Base-by-base conservation (phyloP, 257 asterid genomes). In the Nicotiana tabacum region DNA sequence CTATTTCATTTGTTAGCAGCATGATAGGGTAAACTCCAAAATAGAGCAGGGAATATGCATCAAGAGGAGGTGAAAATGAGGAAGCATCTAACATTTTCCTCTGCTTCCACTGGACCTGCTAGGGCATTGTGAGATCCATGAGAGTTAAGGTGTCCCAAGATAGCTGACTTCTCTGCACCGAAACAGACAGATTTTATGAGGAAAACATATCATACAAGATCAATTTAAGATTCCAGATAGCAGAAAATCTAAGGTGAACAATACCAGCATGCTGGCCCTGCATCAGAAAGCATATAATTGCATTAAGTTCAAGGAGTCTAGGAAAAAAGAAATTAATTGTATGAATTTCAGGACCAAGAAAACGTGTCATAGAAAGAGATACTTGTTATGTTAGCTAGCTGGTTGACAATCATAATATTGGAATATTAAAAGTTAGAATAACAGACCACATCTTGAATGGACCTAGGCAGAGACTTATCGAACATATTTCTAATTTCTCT, bases 261-360 rank as follows among this genome's bases (percentile, higher is more conserved):
- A 11, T 70, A 43, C 78, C 78, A 21, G 92, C 72, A 91, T 65
- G 87, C 97, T 88, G 66, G 92, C 91, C 90, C 99, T 96, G 93
- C 85, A 83, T 32, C 70, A 64, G 64, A 53, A 81, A 84, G 16
- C 24, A 32, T 51, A 24, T 24, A 24, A 24, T 37, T 18, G 4
- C 53, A 83, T 43, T 46, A 21, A 60, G 64, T 53, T 80, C 74
- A 2, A 21, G 6, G 32, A 16, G 35, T 74, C 43, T 1, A 1
- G 72, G 27, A 24, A 39, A 3, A 78, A 37, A 58, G 10, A 43
- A 1, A 21, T 39, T 72, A 21, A 37, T 0, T n/a, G 3, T 12
- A 72, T 24, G 79, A 72, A 6, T 72, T 72, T 46, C 24, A 46
- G 46, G 21, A 5, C 33, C 35, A 39, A 32, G 33, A 32, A 32